Base-by-base conservation (phyloP, 176 grass and related monocot species). In the Avena sativa region DNA sequence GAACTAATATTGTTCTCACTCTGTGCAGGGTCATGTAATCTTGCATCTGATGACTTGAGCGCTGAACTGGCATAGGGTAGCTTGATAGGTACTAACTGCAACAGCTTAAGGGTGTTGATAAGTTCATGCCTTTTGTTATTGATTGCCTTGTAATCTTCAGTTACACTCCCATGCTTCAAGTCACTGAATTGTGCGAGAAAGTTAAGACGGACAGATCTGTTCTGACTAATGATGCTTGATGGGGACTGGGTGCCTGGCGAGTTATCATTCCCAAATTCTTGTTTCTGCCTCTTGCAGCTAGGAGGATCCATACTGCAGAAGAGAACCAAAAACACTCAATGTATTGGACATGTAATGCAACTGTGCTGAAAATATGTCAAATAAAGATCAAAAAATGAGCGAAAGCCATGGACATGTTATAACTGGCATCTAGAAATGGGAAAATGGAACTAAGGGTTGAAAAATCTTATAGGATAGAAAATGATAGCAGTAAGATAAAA, bases 61-160 rank as follows among this genome's bases (percentile, higher is more conserved):
- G 26, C 50, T 87, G 46, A 26, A 44, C 92, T 85, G 12, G 44
- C 23, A 79, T 60, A 85, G 21, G 68, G 75, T 49, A 58, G 21
- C 43, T 52, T 57, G 62, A 83, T 76, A 43, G 81, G 69, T 64
- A 61, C 51, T 87, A 79, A 6, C 8, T 61, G 75, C 34, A 91
- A 60, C 9, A 57, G 72, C 34, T 85, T 76, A 77, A 94, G 14
- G 25, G 79, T 77, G 44, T 38, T 67, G 43, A 91, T 56, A 55
- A 89, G 23, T 59, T 87, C 61, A 38, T 9, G 57, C 26, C 55
- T n/a, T 71, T 82, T 81, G 43, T 13, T 52, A 86, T 44, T 74
- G 32, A 91, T 79, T 36, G 46, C 86, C 21, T 91, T 73, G 20
- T 20, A 76, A 72, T 89, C 84, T 84, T 58, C 83, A 57, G 60